Evolutionary conservation across 345 rosid genomes (phyloP).

Genomic region (Salix koriyanagi): DNA sequence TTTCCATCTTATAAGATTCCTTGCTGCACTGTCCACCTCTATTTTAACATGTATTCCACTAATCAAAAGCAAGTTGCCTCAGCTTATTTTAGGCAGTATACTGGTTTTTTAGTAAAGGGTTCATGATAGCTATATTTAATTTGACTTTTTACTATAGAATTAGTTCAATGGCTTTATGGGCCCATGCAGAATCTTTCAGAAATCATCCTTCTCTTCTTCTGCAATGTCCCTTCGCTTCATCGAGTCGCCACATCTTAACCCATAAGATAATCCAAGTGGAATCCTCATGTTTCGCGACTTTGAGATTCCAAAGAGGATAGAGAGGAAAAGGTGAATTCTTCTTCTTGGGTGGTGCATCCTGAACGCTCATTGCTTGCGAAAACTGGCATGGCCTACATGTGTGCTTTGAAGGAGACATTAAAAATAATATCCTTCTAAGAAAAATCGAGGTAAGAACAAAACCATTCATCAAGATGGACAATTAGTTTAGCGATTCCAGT

Average conservation of each 20-base stretch:
- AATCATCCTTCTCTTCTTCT: neutral
- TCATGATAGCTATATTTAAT: neutral
- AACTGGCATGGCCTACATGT: neutral
- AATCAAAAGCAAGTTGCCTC: neutral
- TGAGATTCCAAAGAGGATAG: neutral
- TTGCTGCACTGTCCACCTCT: neutral
- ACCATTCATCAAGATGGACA: neutral
- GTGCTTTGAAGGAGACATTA: slow-evolving; percentile 3
- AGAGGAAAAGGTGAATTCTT: neutral
- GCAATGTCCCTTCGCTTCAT: neutral
- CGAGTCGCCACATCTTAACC: slow-evolving; percentile 1
- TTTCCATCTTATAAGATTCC: neutral
- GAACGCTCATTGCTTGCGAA: neutral
- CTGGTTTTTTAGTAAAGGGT: too few relatives aligned
- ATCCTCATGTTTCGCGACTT: neutral
- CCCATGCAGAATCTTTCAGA: neutral
- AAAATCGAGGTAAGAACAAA: neutral
- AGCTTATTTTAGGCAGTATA: neutral
- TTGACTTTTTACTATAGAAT: too few relatives aligned
- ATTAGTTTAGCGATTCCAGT: neutral
- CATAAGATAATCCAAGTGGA: neutral
- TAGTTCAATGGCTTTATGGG: neutral
- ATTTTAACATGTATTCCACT: neutral
- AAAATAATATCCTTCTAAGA: neutral
- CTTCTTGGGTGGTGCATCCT: neutral